Evolutionary conservation across 768 basidiomycete species (phyloP).

Genomic region (Polyporus arcularius): DNA sequence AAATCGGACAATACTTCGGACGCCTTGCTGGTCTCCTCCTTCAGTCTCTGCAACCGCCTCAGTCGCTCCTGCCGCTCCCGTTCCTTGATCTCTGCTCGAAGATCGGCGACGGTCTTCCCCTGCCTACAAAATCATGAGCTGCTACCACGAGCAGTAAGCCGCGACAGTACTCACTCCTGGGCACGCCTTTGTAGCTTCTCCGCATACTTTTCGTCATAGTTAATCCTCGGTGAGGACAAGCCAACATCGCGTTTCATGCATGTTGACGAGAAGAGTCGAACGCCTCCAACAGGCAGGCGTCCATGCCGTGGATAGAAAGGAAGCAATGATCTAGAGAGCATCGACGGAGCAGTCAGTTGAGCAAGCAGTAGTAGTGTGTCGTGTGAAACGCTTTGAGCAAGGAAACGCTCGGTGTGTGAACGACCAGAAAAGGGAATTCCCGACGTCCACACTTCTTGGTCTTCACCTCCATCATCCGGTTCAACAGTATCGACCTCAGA

Average conservation of each 20-base stretch:
- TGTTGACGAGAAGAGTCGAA: conserved; percentile 1
- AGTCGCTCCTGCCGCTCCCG: conserved; percentile 25
- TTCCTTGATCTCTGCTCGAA: conserved; percentile 35
- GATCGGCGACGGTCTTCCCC: conserved; percentile 41
- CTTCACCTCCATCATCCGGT: not conserved
- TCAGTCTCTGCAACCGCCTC: conserved; percentile 17
- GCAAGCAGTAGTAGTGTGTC: not conserved
- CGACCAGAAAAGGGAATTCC: conserved; percentile 6
- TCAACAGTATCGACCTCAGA: too few species aligned
- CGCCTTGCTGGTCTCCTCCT: conserved; percentile 10
- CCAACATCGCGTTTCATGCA: not conserved
- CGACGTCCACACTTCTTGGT: not conserved
- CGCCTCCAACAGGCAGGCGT: not conserved
- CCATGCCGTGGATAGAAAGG: not conserved
- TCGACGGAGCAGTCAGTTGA: not conserved
- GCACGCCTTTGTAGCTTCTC: conserved; percentile 68
- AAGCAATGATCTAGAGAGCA: conserved; percentile 8
- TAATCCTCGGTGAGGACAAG: conserved; percentile 14
- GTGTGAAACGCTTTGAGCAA: not conserved
- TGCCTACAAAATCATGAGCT: conserved; percentile 31
- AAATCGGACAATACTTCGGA: conserved; percentile 3
- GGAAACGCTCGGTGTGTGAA: not conserved
- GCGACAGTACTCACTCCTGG: conserved; percentile 53
- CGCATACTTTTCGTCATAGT: conserved; percentile 59
- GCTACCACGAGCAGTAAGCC: conserved; percentile 6